Conservation (phyloP, 2,329 filamentous ascomycete species). For the Cladosporium sp. region DNA sequence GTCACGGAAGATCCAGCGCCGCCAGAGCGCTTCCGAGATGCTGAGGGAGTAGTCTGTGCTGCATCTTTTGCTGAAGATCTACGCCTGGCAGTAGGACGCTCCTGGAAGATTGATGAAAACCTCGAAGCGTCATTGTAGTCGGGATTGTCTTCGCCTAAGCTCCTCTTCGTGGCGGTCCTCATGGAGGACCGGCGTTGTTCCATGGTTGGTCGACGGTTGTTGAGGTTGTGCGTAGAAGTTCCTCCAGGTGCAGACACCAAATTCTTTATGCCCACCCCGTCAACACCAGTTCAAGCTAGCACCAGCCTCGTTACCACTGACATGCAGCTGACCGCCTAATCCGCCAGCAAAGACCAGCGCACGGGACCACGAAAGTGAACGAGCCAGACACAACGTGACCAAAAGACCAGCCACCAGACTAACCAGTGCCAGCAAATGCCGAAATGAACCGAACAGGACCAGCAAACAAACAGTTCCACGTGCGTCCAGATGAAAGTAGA, state of each 20-base stretch:
- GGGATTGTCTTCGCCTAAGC: neutral
- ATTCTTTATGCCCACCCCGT: neutral
- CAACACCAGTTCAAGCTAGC: neutral
- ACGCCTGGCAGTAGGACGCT: neutral
- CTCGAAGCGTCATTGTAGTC: neutral
- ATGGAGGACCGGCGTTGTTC: neutral
- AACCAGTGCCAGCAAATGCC: neutral
- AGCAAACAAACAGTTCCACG: neutral
- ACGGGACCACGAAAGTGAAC: neutral
- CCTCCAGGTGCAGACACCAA: neutral
- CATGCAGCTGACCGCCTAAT: neutral
- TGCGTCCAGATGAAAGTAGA: neutral
- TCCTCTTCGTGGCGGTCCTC: neutral
- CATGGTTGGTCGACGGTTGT: neutral
- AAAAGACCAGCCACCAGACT: neutral
- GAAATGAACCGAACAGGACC: neutral
- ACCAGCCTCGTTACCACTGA: neutral
- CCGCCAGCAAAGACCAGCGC: neutral
- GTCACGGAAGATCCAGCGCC: neutral
- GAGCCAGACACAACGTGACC: neutral
- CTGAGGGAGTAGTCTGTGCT: neutral
- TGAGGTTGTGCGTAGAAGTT: neutral
- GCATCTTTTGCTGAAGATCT: neutral
- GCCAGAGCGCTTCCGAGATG: neutral
- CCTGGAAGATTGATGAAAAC: too few relatives aligned